A percentile compares a stretch with the other conserved stretches of the same genome.
Evolutionary conservation across 257 asterid species (phyloP).

Genomic region (Echium plantagineum): DNA sequence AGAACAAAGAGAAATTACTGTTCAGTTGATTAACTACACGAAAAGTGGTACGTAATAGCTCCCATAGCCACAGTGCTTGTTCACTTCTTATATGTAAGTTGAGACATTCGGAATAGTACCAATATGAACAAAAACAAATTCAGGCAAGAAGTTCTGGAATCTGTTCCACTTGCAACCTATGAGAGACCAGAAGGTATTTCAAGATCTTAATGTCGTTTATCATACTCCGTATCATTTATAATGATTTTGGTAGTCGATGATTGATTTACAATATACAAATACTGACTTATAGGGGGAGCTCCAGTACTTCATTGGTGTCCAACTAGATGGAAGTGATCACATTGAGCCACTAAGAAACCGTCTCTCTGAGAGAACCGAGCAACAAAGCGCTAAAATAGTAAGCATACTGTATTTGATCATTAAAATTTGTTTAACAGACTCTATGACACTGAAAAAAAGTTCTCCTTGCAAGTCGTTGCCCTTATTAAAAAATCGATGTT

Average conservation of each 20-base stretch:
- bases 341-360: conserved; percentile 86
- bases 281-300: conserved; percentile 65
- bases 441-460: too few relatives aligned
- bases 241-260: not conserved
- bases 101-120: conserved; percentile 7
- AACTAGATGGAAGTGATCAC: conserved; percentile 96
- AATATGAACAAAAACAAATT: conserved; percentile 13
- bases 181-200: conserved; percentile 83
- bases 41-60: conserved; percentile 56
- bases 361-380: conserved; percentile 78
- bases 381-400: conserved; percentile 79
- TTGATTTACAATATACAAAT: conserved; percentile 1
- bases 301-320: conserved; percentile 96
- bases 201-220: conserved; percentile 6
- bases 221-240: conserved; percentile 12
- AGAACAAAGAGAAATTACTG: conserved; percentile 80
- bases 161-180: conserved; percentile 97
- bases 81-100: not conserved
- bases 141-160: conserved; percentile 99
- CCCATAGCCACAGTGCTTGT: conserved; percentile 9
- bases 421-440: too few relatives aligned
- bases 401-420: conserved; percentile 3
- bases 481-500: too few relatives aligned
- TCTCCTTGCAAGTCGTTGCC: too few relatives aligned
- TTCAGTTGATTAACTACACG: conserved; percentile 92